These are phyloP conservation scores for Fusarium begoniae DNA, from an alignment of 2,329 filamentous ascomycete species.

Conservation along the genomic window DNA sequence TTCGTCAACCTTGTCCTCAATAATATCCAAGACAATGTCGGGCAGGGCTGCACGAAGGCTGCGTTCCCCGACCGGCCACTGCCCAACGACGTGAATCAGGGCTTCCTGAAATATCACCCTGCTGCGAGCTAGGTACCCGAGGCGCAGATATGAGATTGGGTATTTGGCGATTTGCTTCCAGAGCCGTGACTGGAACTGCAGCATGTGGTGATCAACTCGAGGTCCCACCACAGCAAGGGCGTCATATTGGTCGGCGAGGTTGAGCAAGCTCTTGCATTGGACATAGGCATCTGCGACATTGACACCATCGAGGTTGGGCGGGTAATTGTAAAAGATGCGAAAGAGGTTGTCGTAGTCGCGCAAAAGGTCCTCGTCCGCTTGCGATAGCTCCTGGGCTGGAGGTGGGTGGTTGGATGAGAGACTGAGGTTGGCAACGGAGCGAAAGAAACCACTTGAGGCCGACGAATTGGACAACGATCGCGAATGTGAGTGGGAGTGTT, in stretches of 20 bases:
- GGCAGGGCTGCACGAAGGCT: slow-evolving; percentile 80
- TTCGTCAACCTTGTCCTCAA: slow-evolving; percentile 95
- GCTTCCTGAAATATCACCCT: slow-evolving; percentile 88
- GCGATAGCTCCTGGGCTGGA: slow-evolving; percentile 58
- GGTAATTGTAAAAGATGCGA: slow-evolving; percentile 94
- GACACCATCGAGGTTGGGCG: slow-evolving; percentile 81
- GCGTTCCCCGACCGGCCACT: slow-evolving; percentile 85
- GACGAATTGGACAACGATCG: slow-evolving; percentile 64
- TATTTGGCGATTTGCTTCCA: slow-evolving; percentile 99
- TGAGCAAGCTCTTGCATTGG: slow-evolving; percentile 89
- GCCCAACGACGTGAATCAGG: slow-evolving; percentile 91
- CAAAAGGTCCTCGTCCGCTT: slow-evolving; percentile 77
- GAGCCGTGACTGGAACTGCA: slow-evolving; percentile 88
- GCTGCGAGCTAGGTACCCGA: slow-evolving; percentile 86
- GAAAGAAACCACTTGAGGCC: slow-evolving; percentile 71
- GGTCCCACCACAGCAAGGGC: slow-evolving; percentile 87
- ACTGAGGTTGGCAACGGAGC: slow-evolving; percentile 83
- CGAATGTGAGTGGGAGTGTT: slow-evolving; percentile 42
- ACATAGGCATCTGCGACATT: slow-evolving; percentile 94
- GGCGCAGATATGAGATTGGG: slow-evolving; percentile 87
- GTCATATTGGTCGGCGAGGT: slow-evolving; percentile 94
- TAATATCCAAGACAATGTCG: slow-evolving; percentile 81
- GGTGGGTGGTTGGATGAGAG: slow-evolving; percentile 56
- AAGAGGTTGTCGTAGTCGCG: slow-evolving; percentile 97
- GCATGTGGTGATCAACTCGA: slow-evolving; percentile 89